These are phyloP conservation scores for Agarophyton chilense DNA, from an alignment of 23 red algal species.

Conservation along the genomic window DNA sequence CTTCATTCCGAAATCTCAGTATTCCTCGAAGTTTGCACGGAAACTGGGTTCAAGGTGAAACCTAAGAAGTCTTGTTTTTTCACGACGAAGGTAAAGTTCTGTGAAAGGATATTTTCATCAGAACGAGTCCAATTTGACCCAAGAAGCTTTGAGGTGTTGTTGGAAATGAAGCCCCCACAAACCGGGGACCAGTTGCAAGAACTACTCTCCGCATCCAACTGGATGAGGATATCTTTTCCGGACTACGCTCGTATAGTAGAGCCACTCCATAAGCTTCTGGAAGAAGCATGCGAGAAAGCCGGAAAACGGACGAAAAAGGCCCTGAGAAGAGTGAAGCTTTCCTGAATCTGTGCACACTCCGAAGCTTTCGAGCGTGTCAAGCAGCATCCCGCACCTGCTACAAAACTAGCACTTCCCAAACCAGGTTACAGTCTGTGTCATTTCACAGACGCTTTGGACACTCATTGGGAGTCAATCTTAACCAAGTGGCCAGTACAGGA, in stretches of 20 bases:
- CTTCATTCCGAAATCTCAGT: conserved; percentile 39
- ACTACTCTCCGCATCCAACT: conserved; percentile 32
- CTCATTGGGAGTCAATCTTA: too few relatives aligned
- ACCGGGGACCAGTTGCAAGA: conserved; percentile 43
- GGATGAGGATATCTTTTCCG: conserved; percentile 1
- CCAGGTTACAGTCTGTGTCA: too few relatives aligned
- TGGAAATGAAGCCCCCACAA: conserved; percentile 31
- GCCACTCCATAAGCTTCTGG: too few relatives aligned
- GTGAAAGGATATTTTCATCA: conserved; percentile 17
- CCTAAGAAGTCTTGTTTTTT: conserved; percentile 24
- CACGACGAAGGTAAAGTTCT: conserved; percentile 6
- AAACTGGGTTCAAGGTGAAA: conserved; percentile 2
- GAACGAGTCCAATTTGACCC: conserved; percentile 33
- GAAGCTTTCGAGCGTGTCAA: too few relatives aligned
- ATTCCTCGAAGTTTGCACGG: too few relatives aligned
- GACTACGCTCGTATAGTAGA: not conserved
- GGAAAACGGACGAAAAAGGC: too few relatives aligned
- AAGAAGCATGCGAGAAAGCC: too few relatives aligned
- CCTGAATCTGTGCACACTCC: too few relatives aligned
- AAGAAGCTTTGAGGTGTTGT: not conserved
- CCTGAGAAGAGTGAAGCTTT: too few relatives aligned
- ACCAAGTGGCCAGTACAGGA: too few relatives aligned
- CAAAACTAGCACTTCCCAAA: not conserved
- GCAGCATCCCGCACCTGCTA: too few relatives aligned
- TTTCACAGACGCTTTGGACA: too few relatives aligned